Percentiles rank a stretch among this genome's conserved stretches.
These are phyloP conservation scores for Penicillium polonicum DNA, from an alignment of 2,329 filamentous ascomycete genomes.

Conservation along the genomic window DNA sequence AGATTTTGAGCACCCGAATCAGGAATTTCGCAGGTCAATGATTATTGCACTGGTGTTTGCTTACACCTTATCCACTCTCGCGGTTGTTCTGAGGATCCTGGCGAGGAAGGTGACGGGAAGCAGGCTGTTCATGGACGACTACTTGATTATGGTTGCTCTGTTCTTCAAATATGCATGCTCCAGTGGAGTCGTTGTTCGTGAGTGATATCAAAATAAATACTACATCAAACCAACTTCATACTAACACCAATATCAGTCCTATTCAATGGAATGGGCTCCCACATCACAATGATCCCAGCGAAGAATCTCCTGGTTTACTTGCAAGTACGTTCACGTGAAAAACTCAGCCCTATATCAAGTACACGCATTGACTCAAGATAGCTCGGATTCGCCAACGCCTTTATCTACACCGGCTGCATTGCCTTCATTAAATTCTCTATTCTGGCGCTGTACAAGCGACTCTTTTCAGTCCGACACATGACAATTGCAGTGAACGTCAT, in stretches of 20 bases:
- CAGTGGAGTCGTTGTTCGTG: constrained; percentile 26
- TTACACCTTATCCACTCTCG: constrained; percentile 26
- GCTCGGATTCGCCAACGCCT: constrained; percentile 30
- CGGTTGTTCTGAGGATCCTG: constrained; percentile 28
- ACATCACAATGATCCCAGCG: constrained; percentile 28
- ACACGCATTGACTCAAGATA: constrained; percentile 9
- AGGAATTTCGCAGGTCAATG: constrained; percentile 22
- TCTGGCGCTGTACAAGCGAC: constrained; percentile 29
- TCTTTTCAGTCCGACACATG: constrained; percentile 27
- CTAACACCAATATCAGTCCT: constrained; percentile 20
- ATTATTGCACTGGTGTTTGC: constrained; percentile 29
- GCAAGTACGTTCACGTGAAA: constrained; percentile 16
- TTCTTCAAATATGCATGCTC: constrained; percentile 34
- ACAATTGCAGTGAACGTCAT: constrained; percentile 21
- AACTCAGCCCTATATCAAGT: neutral
- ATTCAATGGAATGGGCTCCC: constrained; percentile 30
- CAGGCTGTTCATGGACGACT: constrained; percentile 31
- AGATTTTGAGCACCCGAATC: constrained; percentile 30
- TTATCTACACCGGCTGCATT: constrained; percentile 29
- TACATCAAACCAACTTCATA: neutral
- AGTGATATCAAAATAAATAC: constrained; percentile 8
- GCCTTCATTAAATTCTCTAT: constrained; percentile 32
- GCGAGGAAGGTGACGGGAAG: constrained; percentile 27
- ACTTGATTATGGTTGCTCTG: constrained; percentile 31
- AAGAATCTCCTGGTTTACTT: constrained; percentile 26